Conservation (phyloP, 1,284 basidiomycete species). For the Leucoagaricus sp. region DNA sequence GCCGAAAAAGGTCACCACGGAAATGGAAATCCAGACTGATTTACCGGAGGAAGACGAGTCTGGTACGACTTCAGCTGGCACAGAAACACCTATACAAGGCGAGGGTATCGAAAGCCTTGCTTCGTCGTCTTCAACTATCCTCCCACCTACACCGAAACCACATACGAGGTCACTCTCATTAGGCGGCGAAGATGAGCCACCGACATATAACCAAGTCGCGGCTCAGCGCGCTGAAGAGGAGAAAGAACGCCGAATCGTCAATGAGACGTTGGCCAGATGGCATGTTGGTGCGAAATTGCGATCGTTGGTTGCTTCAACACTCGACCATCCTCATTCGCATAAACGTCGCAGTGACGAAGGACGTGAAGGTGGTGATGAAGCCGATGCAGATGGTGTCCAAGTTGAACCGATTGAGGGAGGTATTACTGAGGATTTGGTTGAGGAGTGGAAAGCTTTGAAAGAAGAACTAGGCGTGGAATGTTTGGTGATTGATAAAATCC, state of each 20-base stretch:
- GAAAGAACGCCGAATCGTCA: constrained; percentile 53
- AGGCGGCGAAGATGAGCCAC: constrained; percentile 53
- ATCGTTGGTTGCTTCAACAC: background rate
- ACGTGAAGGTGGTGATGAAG: background rate
- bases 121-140: constrained; percentile 69
- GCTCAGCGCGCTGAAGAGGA: constrained; percentile 44
- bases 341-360: constrained; percentile 19
- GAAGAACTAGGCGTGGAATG: constrained; percentile 77
- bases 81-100: constrained; percentile 40
- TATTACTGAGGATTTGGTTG: constrained; percentile 59
- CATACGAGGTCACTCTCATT: constrained; percentile 14
- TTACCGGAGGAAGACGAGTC: constrained; percentile 30
- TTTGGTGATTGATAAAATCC: constrained; percentile 71
- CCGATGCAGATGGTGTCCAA: background rate
- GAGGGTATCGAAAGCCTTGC: constrained; percentile 51
- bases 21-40: constrained; percentile 69
- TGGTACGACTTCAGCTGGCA: constrained; percentile 26
- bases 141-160: constrained; percentile 65
- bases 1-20: constrained; percentile 31
- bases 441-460: constrained; percentile 77
- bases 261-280: constrained; percentile 66
- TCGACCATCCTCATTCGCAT: background rate
- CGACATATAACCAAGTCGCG: constrained; percentile 61
- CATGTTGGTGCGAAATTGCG: constrained; percentile 56
- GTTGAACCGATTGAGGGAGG: constrained; percentile 40